A percentile compares a stretch with the other conserved stretches of the same genome.
These are phyloP conservation scores for Colletotrichum scovillei DNA, from an alignment of 2,329 filamentous ascomycete species.

Conservation along the genomic window DNA sequence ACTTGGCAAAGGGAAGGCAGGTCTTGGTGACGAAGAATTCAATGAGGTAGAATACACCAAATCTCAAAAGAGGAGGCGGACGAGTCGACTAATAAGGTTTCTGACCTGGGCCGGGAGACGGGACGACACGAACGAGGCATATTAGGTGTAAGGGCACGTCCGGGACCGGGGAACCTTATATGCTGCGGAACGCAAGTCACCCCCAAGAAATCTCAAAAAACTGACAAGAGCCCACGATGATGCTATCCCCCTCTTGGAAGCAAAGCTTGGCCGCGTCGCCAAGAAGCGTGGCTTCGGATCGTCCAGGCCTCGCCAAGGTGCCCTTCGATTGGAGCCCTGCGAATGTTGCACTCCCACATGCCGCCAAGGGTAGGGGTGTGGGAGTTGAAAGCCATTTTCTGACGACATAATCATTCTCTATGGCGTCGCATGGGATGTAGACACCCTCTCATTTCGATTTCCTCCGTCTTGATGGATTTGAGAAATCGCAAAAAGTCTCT, in stretches of 20 bases:
- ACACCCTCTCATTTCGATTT: background rate
- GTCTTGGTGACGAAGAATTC: background rate
- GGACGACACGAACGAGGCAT: background rate
- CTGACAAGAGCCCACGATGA: slow-evolving; percentile 10
- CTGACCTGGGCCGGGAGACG: background rate
- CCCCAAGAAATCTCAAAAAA: background rate
- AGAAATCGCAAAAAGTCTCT: background rate
- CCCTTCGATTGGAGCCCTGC: slow-evolving; percentile 22
- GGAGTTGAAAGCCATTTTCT: slow-evolving; percentile 14
- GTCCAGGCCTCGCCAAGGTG: slow-evolving; percentile 30
- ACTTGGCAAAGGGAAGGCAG: background rate
- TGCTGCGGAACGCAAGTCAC: background rate
- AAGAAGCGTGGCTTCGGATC: slow-evolving; percentile 35
- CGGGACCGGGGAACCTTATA: slow-evolving; percentile 23
- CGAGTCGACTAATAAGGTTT: background rate
- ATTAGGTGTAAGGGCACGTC: background rate
- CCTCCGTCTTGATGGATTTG: too few species aligned
- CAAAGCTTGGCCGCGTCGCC: slow-evolving; percentile 34
- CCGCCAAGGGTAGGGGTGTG: slow-evolving; percentile 9
- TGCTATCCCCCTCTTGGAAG: slow-evolving; percentile 30
- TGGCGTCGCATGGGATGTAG: slow-evolving; percentile 9
- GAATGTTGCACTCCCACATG: slow-evolving; percentile 29
- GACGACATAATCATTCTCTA: slow-evolving; percentile 26
- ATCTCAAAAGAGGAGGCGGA: background rate
- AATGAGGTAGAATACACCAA: background rate